These are phyloP conservation scores for Neopestalotiopsis clavispora DNA, from an alignment of 2,329 filamentous ascomycete genomes.

Conservation along the genomic window DNA sequence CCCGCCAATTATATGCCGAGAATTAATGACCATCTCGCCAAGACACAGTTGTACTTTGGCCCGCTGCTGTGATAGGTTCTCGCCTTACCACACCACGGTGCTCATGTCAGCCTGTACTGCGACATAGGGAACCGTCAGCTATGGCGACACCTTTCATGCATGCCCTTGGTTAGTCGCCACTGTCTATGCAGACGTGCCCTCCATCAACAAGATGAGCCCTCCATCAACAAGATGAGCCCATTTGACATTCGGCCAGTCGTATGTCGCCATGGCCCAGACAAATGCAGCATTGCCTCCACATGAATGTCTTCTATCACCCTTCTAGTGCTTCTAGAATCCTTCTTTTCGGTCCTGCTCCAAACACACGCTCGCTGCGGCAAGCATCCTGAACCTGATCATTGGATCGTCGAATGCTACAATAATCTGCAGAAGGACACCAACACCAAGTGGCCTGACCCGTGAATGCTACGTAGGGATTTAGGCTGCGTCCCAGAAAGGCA, in stretches of 20 bases:
- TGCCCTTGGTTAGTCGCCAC: neutral
- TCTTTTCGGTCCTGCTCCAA: neutral
- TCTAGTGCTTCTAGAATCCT: conserved; percentile 16
- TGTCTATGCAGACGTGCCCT: conserved; percentile 6
- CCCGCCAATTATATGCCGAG: conserved; percentile 7
- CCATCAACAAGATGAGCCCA: neutral
- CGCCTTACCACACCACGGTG: neutral
- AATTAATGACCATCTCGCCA: neutral
- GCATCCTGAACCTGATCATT: conserved; percentile 12
- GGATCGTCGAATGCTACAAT: neutral
- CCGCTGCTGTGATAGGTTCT: conserved; percentile 3
- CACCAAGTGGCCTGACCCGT: neutral
- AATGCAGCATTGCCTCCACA: neutral
- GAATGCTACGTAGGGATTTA: neutral
- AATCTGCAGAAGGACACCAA: neutral
- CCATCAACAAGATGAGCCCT: neutral
- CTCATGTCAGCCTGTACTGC: conserved; percentile 7
- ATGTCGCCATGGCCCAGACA: neutral
- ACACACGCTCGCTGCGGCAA: neutral
- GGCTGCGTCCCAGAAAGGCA: conserved; percentile 10
- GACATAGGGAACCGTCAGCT: neutral
- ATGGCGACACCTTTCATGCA: neutral
- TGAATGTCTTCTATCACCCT: conserved; percentile 5
- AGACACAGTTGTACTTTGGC: neutral
- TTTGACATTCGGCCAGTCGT: neutral